Conservation (phyloP, 139 green algal genomes). For the Closterium sp. region DNA sequence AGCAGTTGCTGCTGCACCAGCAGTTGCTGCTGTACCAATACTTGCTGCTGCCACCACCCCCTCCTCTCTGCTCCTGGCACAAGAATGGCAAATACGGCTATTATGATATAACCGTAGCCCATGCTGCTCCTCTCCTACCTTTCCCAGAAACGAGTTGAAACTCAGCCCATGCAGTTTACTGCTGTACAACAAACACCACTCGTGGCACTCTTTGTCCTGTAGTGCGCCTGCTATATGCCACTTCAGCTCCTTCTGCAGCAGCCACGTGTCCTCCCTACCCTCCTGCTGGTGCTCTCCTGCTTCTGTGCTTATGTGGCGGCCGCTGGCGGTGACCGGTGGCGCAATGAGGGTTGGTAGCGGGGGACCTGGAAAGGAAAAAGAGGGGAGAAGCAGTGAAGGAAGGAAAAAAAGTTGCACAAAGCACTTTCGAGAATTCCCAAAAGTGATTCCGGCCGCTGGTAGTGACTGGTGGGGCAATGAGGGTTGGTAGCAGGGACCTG, state of each 20-base stretch:
- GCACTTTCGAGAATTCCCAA: background rate
- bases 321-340: slow-evolving; percentile 81
- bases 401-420: background rate
- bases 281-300: background rate
- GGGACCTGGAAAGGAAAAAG: background rate
- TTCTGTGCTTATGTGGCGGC: slow-evolving; percentile 67
- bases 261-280: slow-evolving; percentile 6
- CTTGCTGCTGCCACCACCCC: no score
- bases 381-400: background rate
- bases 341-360: background rate
- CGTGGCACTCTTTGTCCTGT: background rate
- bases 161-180: slow-evolving; percentile 16
- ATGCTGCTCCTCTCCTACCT: no score
- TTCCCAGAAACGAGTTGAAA: slow-evolving; percentile 33
- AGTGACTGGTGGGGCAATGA: no score
- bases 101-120: no score
- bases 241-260: slow-evolving; percentile 16
- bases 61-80: no score
- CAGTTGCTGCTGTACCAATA: no score
- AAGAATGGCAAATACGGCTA: no score
- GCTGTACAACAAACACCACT: slow-evolving; percentile 23
- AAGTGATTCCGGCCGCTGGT: no score
- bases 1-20: no score
- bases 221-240: slow-evolving; percentile 34
- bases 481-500: no score